phyloP scores from a whole-genome alignment of 2,329 filamentous ascomycete genomes.

The Aspergillus texensis region DNA sequence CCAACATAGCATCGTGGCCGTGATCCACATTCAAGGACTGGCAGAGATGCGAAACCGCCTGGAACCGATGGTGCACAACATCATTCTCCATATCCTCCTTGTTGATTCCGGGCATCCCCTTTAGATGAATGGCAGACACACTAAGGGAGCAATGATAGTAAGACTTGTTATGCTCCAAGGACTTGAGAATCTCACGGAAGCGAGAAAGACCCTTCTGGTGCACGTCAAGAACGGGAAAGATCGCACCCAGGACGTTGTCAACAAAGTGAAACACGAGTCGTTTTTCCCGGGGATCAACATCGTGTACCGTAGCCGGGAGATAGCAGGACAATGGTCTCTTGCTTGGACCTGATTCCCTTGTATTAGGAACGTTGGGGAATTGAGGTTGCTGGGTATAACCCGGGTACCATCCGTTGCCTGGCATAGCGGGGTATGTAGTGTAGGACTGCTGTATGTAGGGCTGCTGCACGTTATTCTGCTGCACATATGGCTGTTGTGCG shows the following conservation, averaged over 20 bases:
- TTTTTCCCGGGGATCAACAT: slow-evolving; percentile 78
- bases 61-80: slow-evolving; percentile 75
- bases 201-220: slow-evolving; percentile 82
- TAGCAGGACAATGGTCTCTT: slow-evolving; percentile 39
- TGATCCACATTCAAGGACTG: slow-evolving; percentile 76
- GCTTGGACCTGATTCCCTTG: background rate
- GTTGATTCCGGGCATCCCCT: slow-evolving; percentile 57
- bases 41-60: slow-evolving; percentile 82
- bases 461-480: too few relatives aligned
- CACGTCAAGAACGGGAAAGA: slow-evolving; percentile 88
- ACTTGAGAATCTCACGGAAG: slow-evolving; percentile 79
- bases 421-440: background rate
- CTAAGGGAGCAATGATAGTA: slow-evolving; percentile 95
- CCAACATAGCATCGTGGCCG: slow-evolving; percentile 81
- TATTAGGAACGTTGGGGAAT: background rate
- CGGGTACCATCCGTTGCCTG: background rate
- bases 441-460: background rate
- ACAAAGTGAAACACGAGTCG: slow-evolving; percentile 87
- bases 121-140: slow-evolving; percentile 87
- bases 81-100: slow-evolving; percentile 52
- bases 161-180: slow-evolving; percentile 84
- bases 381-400: background rate
- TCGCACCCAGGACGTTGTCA: slow-evolving; percentile 77
- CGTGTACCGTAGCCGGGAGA: slow-evolving; percentile 71
- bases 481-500: background rate